Conservation (phyloP, 2,329 filamentous ascomycete species). For the Apiospora sp. region DNA sequence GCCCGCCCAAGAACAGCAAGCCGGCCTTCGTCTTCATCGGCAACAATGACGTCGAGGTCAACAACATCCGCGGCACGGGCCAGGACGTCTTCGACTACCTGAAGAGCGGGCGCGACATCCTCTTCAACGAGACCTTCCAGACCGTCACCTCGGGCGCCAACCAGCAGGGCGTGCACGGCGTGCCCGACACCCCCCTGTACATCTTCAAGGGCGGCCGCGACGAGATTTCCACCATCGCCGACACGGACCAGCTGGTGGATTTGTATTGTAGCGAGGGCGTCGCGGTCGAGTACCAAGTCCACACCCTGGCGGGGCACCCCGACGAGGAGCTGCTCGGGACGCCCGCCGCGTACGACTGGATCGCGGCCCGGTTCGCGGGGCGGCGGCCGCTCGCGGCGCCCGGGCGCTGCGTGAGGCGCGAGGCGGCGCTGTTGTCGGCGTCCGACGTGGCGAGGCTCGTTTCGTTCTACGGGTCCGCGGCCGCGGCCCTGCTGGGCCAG, state of each 20-base stretch:
- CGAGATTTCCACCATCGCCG: background rate
- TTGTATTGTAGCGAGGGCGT: background rate
- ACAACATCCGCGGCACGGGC: background rate
- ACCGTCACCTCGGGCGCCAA: constrained; percentile 1
- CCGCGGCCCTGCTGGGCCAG: background rate
- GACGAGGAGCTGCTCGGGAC: background rate
- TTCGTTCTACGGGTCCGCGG: background rate
- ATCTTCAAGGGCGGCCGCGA: constrained; percentile 3
- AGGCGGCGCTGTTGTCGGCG: background rate
- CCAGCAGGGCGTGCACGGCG: constrained; percentile 10
- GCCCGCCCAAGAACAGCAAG: background rate
- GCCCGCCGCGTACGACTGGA: background rate
- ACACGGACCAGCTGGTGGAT: constrained; percentile 11
- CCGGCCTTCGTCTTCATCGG: background rate
- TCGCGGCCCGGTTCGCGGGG: background rate
- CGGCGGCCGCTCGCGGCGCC: background rate
- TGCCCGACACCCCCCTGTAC: background rate
- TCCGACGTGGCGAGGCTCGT: background rate
- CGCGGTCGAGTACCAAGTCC: background rate
- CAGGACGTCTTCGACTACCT: background rate
- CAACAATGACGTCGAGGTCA: background rate
- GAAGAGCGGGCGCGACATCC: background rate
- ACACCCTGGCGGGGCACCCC: background rate
- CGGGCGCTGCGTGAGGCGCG: background rate
- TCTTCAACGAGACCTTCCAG: background rate